Evolutionary conservation across 768 basidiomycete species (phyloP), one percentile per base, ranked within the genome.

Genomic region (Cyathus striatus): DNA sequence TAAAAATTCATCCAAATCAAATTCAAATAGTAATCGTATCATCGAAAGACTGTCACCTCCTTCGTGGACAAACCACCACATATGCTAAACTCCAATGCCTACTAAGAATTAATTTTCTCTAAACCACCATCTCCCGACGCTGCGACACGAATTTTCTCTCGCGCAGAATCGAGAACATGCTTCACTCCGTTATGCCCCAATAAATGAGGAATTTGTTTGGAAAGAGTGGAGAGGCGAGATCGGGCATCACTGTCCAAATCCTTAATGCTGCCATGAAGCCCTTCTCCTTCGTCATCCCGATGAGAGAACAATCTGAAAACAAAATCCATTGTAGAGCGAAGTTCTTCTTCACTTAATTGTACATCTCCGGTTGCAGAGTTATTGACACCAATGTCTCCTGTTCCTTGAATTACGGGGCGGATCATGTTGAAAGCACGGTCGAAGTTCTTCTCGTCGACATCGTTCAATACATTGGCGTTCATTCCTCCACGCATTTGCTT

Each of bases 401-500:
- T 54, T 13, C 59, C 59, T 44, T 58, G 59, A 10, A 60, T 60
- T 35, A 60, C 55, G 13, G 72, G 72, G 14, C 70, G 50, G 39
- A 76, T 54, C 50, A 67, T 60, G 32, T 66, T 60, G 52, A 76
- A 75, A 7, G 73, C 73, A 22, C 65, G 57, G 50, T 75, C 72
- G 45, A 73, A 75, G 56, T 65, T 74, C 41, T 68, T 64, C 47
- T 72, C 69, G 38, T 73, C 60, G 27, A 76, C 55, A 42, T 76
- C 75, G 2, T 53, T 55, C 13, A 76, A 55, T 4, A 75, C 63
- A 20, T 63, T 56, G 27, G 9, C 27, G n/a, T 47, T 46, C 18
- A 59, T 52, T 47, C 73, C 72, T 13, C 63, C 51, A 23, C 65
- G 61, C 46, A 76, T 73, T 49, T 76, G 75, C 56, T 70, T 67